Evolutionary conservation across 202 grass and related monocot species (phyloP).

Genomic region (Bolboschoenoplectus hybrid): DNA sequence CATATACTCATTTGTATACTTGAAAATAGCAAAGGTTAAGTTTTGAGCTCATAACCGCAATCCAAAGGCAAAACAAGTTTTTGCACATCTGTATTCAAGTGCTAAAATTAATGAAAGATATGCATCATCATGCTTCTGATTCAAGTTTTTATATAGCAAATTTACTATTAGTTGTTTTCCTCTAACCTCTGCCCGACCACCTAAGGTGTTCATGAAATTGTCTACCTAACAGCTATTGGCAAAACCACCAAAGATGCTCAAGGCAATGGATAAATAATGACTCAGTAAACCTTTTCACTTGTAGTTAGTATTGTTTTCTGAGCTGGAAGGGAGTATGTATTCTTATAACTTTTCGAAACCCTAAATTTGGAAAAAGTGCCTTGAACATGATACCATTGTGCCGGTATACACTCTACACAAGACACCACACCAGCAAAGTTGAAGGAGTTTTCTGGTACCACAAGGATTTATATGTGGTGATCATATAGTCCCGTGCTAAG

Average conservation of each 20-base stretch:
- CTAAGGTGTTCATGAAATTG: not conserved
- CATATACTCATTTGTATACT: not conserved
- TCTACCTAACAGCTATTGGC: not conserved
- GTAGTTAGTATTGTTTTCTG: not conserved
- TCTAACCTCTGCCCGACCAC: not conserved
- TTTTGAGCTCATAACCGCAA: not conserved
- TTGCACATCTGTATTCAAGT: not conserved
- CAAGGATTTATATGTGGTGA: not conserved
- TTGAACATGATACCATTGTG: not conserved
- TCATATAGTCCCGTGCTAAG: not conserved
- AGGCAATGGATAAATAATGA: not conserved
- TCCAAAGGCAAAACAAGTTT: not conserved
- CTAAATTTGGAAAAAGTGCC: too few species aligned
- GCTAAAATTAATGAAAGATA: not conserved
- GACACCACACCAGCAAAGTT: not conserved
- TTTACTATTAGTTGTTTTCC: not conserved
- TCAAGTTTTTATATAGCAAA: not conserved
- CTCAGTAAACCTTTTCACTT: not conserved
- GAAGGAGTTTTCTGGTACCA: not conserved
- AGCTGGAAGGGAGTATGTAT: not conserved
- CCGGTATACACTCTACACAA: not conserved
- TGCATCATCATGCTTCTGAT: not conserved
- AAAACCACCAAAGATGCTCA: not conserved
- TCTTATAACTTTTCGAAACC: not conserved
- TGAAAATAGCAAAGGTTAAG: not conserved